These are phyloP conservation scores for Micromonas commoda DNA, from an alignment of 139 green algal genomes.

Conservation along the genomic window DNA sequence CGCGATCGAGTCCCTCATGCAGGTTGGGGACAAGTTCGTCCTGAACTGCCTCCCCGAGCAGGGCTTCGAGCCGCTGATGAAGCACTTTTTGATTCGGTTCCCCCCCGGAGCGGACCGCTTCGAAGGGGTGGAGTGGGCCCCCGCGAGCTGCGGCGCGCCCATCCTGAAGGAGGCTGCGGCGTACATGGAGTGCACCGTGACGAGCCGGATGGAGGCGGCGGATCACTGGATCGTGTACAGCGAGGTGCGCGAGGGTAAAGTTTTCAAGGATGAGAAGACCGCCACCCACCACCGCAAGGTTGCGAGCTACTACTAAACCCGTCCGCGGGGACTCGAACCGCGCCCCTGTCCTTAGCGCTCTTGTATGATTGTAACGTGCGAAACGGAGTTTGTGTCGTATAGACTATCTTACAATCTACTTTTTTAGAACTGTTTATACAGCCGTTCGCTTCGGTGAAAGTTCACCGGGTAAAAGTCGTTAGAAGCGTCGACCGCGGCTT, in stretches of 20 bases:
- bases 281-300: conserved; percentile 88
- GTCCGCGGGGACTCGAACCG: not conserved
- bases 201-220: conserved; percentile 80
- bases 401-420: not conserved
- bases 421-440: not conserved
- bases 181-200: conserved; percentile 84
- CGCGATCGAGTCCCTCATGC: conserved; percentile 96
- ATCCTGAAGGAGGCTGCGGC: conserved; percentile 52
- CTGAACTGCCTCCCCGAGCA: conserved; percentile 87
- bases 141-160: conserved; percentile 33
- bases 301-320: conserved; percentile 74
- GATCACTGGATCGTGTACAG: conserved; percentile 97
- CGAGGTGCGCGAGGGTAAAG: conserved; percentile 57
- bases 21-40: conserved; percentile 92
- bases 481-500: too few species aligned
- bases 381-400: not conserved
- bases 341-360: too few species aligned
- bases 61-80: conserved; percentile 66
- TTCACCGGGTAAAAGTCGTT: too few species aligned
- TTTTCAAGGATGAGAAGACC: conserved; percentile 63
- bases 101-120: conserved; percentile 85
- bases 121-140: conserved; percentile 48
- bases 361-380: not conserved
- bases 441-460: too few species aligned
- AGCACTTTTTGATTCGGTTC: conserved; percentile 87